These are phyloP conservation scores for Ophidiomyces ophidiicola DNA, from an alignment of 2,329 filamentous ascomycete genomes.

Conservation along the genomic window DNA sequence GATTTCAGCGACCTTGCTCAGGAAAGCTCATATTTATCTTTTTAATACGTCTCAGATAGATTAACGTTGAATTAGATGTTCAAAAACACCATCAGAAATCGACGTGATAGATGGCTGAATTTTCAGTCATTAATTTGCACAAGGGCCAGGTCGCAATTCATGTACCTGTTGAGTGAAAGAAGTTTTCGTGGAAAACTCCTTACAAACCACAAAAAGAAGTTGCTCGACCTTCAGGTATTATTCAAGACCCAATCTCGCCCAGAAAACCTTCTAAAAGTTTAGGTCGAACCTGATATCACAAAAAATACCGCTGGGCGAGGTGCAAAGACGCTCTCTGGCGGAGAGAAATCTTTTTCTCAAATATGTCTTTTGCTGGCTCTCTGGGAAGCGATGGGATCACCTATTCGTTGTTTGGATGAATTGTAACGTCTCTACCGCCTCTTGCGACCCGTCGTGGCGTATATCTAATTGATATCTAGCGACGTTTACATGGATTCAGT, in stretches of 20 bases:
- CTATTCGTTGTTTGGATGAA: conserved; percentile 87
- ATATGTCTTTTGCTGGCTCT: conserved; percentile 85
- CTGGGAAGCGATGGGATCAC: conserved; percentile 97
- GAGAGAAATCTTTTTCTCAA: conserved; percentile 95
- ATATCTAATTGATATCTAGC: conserved; percentile 24
- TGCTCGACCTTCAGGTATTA: conserved; percentile 60
- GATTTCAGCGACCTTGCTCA: conserved; percentile 28
- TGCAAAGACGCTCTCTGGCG: conserved; percentile 85
- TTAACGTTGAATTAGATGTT: conserved; percentile 33
- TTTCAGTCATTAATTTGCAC: conserved; percentile 79
- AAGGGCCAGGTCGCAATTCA: conserved; percentile 75
- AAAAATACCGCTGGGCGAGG: conserved; percentile 60
- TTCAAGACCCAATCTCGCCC: background rate
- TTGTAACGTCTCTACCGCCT: conserved; percentile 41
- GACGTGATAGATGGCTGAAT: conserved; percentile 61
- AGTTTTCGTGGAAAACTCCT: conserved; percentile 72
- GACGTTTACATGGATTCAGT: conserved; percentile 99
- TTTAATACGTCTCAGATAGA: conserved; percentile 7
- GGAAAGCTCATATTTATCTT: conserved; percentile 22
- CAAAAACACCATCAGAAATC: conserved; percentile 51
- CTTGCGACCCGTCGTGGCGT: background rate
- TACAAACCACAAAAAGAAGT: conserved; percentile 62
- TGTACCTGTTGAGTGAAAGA: conserved; percentile 76
- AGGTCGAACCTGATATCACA: conserved; percentile 57
- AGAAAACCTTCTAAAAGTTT: background rate